phyloP scores from a whole-genome alignment of 331 rosid genomes.

The Rosa hybrid region DNA sequence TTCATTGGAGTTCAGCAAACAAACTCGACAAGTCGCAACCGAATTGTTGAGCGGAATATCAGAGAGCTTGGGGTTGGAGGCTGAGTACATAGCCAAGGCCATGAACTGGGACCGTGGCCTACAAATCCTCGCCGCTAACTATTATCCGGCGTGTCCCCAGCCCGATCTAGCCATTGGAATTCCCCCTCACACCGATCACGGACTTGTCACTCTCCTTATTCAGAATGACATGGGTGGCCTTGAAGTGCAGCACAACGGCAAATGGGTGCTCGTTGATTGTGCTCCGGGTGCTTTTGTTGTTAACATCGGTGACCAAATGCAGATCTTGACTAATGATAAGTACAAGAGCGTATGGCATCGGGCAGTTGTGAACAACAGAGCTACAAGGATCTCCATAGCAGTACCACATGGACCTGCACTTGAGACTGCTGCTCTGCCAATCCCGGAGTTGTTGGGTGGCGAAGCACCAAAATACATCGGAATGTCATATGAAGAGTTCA shows the following conservation, averaged over 20 bases:
- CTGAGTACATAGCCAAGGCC: conserved; percentile 25
- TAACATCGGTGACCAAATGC: conserved; percentile 20
- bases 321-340: conserved; percentile 49
- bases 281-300: conserved; percentile 37
- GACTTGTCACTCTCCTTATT: conserved; percentile 34
- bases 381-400: conserved; percentile 41
- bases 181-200: conserved; percentile 46
- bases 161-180: conserved; percentile 42
- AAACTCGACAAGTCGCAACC: conserved; percentile 19
- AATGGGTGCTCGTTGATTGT: conserved; percentile 31
- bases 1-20: conserved; percentile 15
- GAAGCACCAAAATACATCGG: conserved; percentile 30
- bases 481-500: conserved; percentile 36
- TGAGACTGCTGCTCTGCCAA: conserved; percentile 34
- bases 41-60: conserved; percentile 23
- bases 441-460: conserved; percentile 26
- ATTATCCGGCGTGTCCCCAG: conserved; percentile 47
- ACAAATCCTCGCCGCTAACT: conserved; percentile 32
- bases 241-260: conserved; percentile 35
- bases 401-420: conserved; percentile 42
- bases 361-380: conserved; percentile 37
- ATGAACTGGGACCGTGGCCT: conserved; percentile 30
- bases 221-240: conserved; percentile 39
- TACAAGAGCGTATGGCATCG: conserved; percentile 56
- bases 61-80: conserved; percentile 41